A percentile compares a stretch with the other conserved stretches of the same genome.
Conservation (phyloP, 2,329 filamentous ascomycete genomes). For the Phaeophleospora eucalypticola region DNA sequence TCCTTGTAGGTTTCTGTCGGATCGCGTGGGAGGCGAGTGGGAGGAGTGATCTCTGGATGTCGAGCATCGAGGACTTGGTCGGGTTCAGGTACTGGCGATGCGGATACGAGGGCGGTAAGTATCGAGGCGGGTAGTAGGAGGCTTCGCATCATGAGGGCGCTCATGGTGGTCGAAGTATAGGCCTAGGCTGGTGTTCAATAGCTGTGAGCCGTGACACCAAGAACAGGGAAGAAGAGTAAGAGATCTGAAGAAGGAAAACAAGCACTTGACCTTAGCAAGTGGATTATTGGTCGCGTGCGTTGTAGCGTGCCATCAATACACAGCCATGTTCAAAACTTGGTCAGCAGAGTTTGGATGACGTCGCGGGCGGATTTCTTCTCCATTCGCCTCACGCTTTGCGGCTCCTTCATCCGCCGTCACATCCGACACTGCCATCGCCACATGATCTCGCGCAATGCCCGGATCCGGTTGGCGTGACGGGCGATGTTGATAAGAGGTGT, state of each 20-base stretch:
- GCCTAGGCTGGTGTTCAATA: too few relatives aligned
- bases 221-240: not conserved
- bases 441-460: not conserved
- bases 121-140: conserved; percentile 27
- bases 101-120: conserved; percentile 23
- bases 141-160: conserved; percentile 14
- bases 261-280: not conserved
- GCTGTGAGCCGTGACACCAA: too few relatives aligned
- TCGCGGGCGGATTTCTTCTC: not conserved
- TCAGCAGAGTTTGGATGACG: not conserved
- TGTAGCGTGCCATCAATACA: too few relatives aligned
- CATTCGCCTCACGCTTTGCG: not conserved
- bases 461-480: too few relatives aligned
- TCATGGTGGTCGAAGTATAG: conserved; percentile 4
- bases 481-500: too few relatives aligned
- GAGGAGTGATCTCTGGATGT: conserved; percentile 48
- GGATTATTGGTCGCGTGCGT: not conserved
- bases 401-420: not conserved
- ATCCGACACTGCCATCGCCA: not conserved
- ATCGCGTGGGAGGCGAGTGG: conserved; percentile 37
- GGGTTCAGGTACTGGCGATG: conserved; percentile 20
- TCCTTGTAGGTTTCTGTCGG: conserved; percentile 40
- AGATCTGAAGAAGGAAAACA: not conserved
- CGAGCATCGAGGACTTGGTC: conserved; percentile 14
- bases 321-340: not conserved